Base-by-base conservation (phyloP, 2,329 filamentous ascomycete species). In the Parafenestella ontariensis region DNA sequence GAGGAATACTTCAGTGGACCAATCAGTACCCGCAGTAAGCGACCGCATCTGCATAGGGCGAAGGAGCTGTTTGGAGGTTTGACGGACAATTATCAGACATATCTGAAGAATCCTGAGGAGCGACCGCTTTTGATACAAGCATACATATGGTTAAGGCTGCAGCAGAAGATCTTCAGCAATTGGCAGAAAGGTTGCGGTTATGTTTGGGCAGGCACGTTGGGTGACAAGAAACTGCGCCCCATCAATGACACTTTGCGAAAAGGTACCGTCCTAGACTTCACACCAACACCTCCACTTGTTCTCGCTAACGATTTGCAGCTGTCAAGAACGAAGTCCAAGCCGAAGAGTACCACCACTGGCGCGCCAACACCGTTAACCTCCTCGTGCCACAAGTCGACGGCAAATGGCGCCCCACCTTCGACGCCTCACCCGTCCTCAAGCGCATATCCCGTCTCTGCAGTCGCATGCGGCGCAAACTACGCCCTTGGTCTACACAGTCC, bases 151-250 rank as follows among this genome's bases (percentile, higher is more conserved):
- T 71, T 63, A 34, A 69, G 61, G 37, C 51, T 76, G n/a, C 73
- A 75, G 31, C 64, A 69, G n/a, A 71, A 70, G 37, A 69, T 76
- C 36, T 76, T 76, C 60, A 74, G 64, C 61, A 74, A 66, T 23
- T 66, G 71, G 46, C 53, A 67, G 31, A 73, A 71, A 36, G 73
- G 72, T 18, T 70, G 70, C 48, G 73, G 73, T 28, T 76, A 76
- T 48, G 60, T 74, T 9, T 76, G 73, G 73, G 73, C 73, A 1
- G 73, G 71, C 26, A 73, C 70, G 46, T 59, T 75, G n/a, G 73
- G 73, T 20, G 72, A 76, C 55, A 65, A 68, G 44, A 73, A 73
- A 23, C 59, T 76, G 8, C 69, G 73, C 2, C 65, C 69, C 9
- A 61, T 76, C 47, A 75, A 76, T 46, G 73, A 76, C 46, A 73